Base-by-base conservation (phyloP, 768 basidiomycete species). In the Tulasnella sp. region DNA sequence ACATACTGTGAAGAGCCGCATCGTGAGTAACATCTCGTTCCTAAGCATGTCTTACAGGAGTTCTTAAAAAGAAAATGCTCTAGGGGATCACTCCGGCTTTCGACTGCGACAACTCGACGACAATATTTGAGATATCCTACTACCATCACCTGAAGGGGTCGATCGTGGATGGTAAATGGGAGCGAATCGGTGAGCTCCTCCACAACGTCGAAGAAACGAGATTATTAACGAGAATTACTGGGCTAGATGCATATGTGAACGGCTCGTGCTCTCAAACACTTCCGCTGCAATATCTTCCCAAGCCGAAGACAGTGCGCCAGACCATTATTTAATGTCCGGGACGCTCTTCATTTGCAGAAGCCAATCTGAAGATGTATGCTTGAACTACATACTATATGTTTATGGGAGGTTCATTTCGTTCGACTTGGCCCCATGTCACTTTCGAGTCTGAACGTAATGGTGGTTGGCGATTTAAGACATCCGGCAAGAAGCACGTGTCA, bases 81-180 rank as follows among this genome's bases (percentile, higher is more conserved):
- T 60, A 80, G 78, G 76, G 76, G 24, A 73, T 75, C 56, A 80
- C 75, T 1, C 82, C 82, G 1, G 66, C 71, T 5, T 66, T 84
- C 17, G 70, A 75, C 61, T 84, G 82, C 68, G 19, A 45, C 27
- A 56, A 69, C 5, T 66, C 68, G 4, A 68, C 66, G 23, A 69
- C 44, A 52, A 65, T 83, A 53, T 73, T 70, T 60, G 64, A 72
- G 43, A 80, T 85, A 49, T 76, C 74, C 52, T 85, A 78, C 77
- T 84, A 84, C 68, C 83, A 81, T 53, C 54, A 61, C 53, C 61
- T 61, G 26, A 26, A 47, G 43, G 61, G 85, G 45, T 84, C 83
- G 15, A 66, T 79, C 27, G 76, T 86, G 49, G 84, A 87, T 66
- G 86, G 86, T 17, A 65, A 64, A 2, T 86, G 85, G 61, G 70